phyloP scores from a whole-genome alignment of 805 yeast species.

The Saturnispora galanensis region DNA sequence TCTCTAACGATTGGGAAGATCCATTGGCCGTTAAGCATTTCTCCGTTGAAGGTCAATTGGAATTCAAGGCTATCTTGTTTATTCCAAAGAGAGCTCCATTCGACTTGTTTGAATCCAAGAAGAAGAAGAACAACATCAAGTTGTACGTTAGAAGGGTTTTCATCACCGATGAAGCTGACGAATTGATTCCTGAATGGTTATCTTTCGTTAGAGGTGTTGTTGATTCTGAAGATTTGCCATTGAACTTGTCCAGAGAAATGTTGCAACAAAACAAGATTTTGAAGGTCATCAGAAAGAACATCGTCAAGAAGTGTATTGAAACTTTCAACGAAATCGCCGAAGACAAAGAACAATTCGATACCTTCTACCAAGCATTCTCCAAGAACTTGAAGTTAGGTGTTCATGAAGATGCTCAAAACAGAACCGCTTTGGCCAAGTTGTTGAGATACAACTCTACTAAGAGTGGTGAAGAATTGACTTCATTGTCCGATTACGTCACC shows the following conservation, averaged over 20 bases:
- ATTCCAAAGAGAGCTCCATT: conserved; percentile 99
- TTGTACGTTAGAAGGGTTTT: conserved; percentile 98
- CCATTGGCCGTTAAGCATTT: conserved; percentile 99
- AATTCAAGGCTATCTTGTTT: conserved; percentile 94
- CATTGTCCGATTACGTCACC: conserved; percentile 93
- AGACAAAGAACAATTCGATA: conserved; percentile 96
- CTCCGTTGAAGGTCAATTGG: conserved; percentile 99
- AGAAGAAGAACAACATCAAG: conserved; percentile 98
- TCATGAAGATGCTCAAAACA: conserved; percentile 98
- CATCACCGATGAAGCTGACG: conserved; percentile 99
- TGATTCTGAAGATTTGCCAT: conserved; percentile 98
- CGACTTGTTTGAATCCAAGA: conserved; percentile 94
- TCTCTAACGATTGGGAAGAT: conserved; percentile 99
- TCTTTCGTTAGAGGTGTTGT: conserved; percentile 98
- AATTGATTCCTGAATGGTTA: conserved; percentile 98
- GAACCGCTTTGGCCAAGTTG: conserved; percentile 88
- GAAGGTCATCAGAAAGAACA: conserved; percentile 98
- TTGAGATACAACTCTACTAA: conserved; percentile 96
- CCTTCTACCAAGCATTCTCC: conserved; percentile 95
- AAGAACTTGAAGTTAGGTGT: conserved; percentile 98
- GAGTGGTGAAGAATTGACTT: conserved; percentile 87
- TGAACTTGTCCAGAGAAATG: conserved; percentile 99
- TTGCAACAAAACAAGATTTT: conserved; percentile 99
- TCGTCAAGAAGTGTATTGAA: conserved; percentile 96
- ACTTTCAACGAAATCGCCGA: conserved; percentile 99